phyloP scores from a whole-genome alignment of 108 stramenopile genomes.

The Epithemia pelagica region DNA sequence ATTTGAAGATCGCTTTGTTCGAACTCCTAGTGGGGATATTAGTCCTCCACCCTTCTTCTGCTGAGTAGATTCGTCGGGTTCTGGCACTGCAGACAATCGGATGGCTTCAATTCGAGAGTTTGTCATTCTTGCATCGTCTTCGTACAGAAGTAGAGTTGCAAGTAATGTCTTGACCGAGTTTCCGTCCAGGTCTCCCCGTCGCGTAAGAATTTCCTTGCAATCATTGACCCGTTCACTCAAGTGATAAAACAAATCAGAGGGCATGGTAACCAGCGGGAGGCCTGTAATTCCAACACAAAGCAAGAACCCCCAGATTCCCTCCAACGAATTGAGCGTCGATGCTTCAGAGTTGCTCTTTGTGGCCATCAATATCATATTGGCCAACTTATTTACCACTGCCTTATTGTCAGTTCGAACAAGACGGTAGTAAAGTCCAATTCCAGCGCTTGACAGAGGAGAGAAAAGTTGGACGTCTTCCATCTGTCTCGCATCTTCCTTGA shows the following conservation, averaged over 20 bases:
- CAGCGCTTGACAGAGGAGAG: conserved; percentile 28
- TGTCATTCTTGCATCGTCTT: conserved; percentile 32
- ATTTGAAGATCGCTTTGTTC: conserved; percentile 8
- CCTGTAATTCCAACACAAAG: conserved; percentile 17
- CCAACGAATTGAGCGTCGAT: conserved; percentile 22
- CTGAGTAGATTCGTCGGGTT: not conserved
- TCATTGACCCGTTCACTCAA: conserved; percentile 28
- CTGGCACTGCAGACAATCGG: not conserved
- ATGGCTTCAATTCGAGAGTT: conserved; percentile 21
- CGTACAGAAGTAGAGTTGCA: conserved; percentile 29
- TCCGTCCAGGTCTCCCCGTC: conserved; percentile 9
- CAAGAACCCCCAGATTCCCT: conserved; percentile 28
- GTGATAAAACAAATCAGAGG: not conserved
- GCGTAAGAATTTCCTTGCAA: conserved; percentile 25
- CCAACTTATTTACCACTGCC: conserved; percentile 8
- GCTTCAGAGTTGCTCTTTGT: conserved; percentile 1
- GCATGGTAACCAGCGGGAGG: conserved; percentile 24
- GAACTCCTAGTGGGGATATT: conserved; percentile 2
- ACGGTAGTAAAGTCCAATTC: conserved; percentile 35
- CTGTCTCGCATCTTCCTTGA: conserved; percentile 22
- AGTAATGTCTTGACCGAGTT: conserved; percentile 12
- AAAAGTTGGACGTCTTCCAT: conserved; percentile 20
- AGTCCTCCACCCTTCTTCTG: conserved; percentile 6
- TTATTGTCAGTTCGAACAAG: conserved; percentile 15
- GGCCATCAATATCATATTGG: not conserved